Evolutionary conservation across 2,329 filamentous ascomycete genomes (phyloP).

Genomic region (Stagonosporopsis rhizophila): DNA sequence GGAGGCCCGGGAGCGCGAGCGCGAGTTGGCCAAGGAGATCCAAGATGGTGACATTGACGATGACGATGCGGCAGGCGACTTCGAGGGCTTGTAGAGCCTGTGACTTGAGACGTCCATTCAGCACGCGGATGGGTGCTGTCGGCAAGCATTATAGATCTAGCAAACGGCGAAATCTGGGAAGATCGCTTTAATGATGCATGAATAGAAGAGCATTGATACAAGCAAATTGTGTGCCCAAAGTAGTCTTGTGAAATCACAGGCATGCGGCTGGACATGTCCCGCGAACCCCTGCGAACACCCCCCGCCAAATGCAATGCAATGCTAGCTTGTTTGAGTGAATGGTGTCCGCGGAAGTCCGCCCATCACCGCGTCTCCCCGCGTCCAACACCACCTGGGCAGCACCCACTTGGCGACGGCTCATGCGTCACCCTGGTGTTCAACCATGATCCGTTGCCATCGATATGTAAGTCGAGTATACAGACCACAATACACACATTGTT

Average conservation of each 20-base stretch:
- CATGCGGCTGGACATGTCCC: background rate
- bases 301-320: conserved; percentile 5
- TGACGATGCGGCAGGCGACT: conserved; percentile 93
- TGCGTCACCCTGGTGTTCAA: conserved; percentile 16
- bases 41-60: conserved; percentile 97
- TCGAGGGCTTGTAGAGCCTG: conserved; percentile 83
- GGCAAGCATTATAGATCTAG: conserved; percentile 33
- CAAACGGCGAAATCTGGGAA: background rate
- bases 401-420: conserved; percentile 12
- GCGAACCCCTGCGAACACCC: conserved; percentile 25
- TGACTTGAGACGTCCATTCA: background rate
- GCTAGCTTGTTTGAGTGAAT: conserved; percentile 36
- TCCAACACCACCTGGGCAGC: conserved; percentile 4
- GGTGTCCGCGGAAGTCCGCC: conserved; percentile 27
- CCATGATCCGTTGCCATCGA: conserved; percentile 32
- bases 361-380: conserved; percentile 25
- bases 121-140: conserved; percentile 31
- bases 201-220: conserved; percentile 23
- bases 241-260: background rate
- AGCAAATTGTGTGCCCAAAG: background rate
- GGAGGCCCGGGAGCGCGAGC: conserved; percentile 94
- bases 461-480: conserved; percentile 29
- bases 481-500: background rate
- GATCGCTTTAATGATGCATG: conserved; percentile 34
- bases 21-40: conserved; percentile 98